Base-by-base conservation (phyloP, 1,284 basidiomycete genomes). In the Rhodotorula sp. region DNA sequence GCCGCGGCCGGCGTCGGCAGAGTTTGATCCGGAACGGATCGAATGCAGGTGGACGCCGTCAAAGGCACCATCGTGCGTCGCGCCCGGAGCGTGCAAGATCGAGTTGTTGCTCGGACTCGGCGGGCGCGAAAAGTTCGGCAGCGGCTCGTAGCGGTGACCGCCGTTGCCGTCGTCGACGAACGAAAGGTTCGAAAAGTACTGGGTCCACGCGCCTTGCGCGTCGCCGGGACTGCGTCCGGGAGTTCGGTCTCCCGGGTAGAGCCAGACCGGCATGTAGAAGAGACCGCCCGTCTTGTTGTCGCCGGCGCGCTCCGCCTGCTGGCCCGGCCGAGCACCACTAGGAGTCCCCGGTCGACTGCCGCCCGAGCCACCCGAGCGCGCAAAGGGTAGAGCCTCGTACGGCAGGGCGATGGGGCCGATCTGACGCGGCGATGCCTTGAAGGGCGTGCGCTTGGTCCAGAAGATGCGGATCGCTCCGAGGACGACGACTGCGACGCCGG, bases 401-500 rank as follows among this genome's bases (percentile, higher is more conserved):
- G 75, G 75, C 5, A 76, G 58, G 10, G 72, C 66, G 62, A 76
- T 76, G 3, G 75, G 72, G 1, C 75, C 75, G 39, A 63, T 65
- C 57, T 39, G 57, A 56, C 69, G 69, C 3, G 67, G 69, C n/a
- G 72, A 58, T 23, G 65, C 34, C 29, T 71, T 68, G 57, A 71
- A 59, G 3, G 43, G 31, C 26, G 56, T 48, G 23, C 72, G 75
- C 68, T 72, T 76, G 39, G 63, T 59, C 70, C 72, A 89, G 80
- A 76, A 78, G 62, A 95, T 83, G 74, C 88, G 86, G 63, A 89
- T 80, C 56, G 88, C 80, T 34, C 91, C 91, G 59, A 88, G 79
- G 60, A 93, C 80, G 57, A 96, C 84, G 69, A 96, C 82, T 26
- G 86, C 81, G 67, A 89, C 81, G 3, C 91, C 92, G 46, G 93